phyloP scores from a whole-genome alignment of 1,284 basidiomycete genomes.

The Wolfiporia cocos region DNA sequence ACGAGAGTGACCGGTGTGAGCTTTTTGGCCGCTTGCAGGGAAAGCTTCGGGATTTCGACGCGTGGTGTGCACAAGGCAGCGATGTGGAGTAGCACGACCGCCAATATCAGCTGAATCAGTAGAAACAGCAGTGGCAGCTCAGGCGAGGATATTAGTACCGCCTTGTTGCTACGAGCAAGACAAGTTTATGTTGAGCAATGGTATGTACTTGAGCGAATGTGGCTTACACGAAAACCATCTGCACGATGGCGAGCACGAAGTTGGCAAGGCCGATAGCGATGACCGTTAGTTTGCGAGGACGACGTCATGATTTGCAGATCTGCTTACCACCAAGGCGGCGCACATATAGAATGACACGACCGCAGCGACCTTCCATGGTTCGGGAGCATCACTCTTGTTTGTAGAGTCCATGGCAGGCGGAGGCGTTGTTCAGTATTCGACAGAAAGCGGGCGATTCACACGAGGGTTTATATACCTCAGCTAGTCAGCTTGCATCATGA shows the following conservation, averaged over 20 bases:
- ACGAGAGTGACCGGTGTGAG: constrained; percentile 58
- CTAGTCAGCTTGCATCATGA: no score
- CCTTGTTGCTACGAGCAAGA: constrained; percentile 51
- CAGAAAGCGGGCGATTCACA: no score
- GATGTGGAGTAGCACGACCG: constrained; percentile 56
- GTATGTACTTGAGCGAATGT: neutral
- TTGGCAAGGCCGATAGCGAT: constrained; percentile 4
- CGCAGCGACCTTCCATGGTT: constrained; percentile 47
- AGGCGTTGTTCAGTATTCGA: no score
- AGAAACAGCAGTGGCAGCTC: constrained; percentile 67
- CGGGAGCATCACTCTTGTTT: constrained; percentile 22
- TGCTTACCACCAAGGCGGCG: constrained; percentile 62
- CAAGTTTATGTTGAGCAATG: neutral
- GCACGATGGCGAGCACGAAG: constrained; percentile 1
- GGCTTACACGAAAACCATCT: constrained; percentile 67
- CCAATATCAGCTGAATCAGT: constrained; percentile 60
- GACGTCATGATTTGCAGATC: neutral
- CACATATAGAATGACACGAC: constrained; percentile 76
- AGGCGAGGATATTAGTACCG: constrained; percentile 62
- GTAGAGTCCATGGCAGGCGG: constrained; percentile 25
- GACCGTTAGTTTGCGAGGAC: no score
- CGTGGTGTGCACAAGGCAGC: constrained; percentile 39
- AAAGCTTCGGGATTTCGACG: constrained; percentile 52
- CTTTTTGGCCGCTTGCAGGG: constrained; percentile 46
- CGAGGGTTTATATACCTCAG: no score